Evolutionary conservation across 108 stramenopile genomes (phyloP).

Genomic region (Schizochytrium sp.): DNA sequence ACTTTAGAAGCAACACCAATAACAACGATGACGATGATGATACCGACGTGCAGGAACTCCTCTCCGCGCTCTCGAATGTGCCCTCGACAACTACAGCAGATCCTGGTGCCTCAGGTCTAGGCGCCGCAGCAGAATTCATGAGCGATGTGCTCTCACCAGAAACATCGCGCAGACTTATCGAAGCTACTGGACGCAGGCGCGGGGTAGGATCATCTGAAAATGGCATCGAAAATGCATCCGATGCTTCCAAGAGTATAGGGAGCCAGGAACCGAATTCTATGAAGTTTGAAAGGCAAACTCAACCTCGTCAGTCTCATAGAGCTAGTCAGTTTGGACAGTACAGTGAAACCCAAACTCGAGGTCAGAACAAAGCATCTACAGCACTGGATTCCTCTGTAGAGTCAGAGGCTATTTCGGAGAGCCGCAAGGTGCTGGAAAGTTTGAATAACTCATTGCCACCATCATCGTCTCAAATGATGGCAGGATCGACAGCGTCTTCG

Average conservation of each 20-base stretch:
- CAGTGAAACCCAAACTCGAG: too few species aligned
- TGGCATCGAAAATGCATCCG: background rate
- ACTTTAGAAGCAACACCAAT: background rate
- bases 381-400: too few species aligned
- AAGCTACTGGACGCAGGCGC: background rate
- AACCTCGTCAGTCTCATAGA: too few species aligned
- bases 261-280: background rate
- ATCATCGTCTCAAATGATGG: too few species aligned
- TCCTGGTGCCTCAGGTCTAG: background rate
- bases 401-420: too few species aligned
- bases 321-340: too few species aligned
- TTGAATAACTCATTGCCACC: too few species aligned
- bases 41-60: slow-evolving; percentile 15
- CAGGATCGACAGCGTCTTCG: too few species aligned
- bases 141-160: slow-evolving; percentile 40
- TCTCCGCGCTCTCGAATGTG: slow-evolving; percentile 21
- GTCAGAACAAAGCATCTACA: too few species aligned
- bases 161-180: background rate
- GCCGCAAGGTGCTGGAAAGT: too few species aligned
- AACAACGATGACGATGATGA: background rate
- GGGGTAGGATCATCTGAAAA: background rate
- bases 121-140: slow-evolving; percentile 26
- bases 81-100: background rate
- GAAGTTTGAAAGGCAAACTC: too few species aligned
- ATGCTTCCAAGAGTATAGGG: background rate